phyloP scores from a whole-genome alignment of 176 grass and related monocot genomes.

The Triticum turgidum region DNA sequence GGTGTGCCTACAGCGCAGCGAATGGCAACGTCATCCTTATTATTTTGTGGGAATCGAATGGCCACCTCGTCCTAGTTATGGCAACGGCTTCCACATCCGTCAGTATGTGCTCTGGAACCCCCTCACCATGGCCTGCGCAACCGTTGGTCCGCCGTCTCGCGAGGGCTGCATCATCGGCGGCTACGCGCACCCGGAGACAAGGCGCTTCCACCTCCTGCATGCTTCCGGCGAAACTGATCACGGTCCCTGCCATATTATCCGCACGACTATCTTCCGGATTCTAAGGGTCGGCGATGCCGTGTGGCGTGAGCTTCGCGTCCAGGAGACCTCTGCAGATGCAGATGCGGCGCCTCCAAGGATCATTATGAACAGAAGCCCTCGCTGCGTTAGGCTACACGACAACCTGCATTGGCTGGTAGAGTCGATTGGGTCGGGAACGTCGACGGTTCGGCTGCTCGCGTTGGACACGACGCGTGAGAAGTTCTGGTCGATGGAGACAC shows the following conservation, averaged over 20 bases:
- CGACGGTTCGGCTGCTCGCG: neutral
- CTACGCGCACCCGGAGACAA: constrained; percentile 5
- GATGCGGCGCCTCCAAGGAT: neutral
- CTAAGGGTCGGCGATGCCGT: neutral
- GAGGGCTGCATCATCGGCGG: neutral
- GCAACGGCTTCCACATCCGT: neutral
- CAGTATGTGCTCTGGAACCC: constrained; percentile 3
- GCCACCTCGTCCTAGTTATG: no score
- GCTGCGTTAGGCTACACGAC: neutral
- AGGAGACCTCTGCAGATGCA: neutral
- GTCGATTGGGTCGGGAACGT: neutral
- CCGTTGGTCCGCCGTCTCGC: neutral
- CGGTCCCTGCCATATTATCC: no score
- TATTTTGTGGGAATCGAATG: no score
- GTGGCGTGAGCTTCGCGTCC: constrained; percentile 5
- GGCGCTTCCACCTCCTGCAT: constrained; percentile 12
- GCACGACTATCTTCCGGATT: neutral
- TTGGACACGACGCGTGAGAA: neutral
- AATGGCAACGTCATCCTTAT: no score
- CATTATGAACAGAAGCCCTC: neutral
- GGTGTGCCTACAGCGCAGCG: neutral
- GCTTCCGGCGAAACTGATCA: neutral
- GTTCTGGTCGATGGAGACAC: neutral
- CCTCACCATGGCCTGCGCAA: neutral
- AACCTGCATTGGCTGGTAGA: constrained; percentile 23